Base-by-base conservation (phyloP, 257 asterid genomes). In the Nemophila menziesii region DNA sequence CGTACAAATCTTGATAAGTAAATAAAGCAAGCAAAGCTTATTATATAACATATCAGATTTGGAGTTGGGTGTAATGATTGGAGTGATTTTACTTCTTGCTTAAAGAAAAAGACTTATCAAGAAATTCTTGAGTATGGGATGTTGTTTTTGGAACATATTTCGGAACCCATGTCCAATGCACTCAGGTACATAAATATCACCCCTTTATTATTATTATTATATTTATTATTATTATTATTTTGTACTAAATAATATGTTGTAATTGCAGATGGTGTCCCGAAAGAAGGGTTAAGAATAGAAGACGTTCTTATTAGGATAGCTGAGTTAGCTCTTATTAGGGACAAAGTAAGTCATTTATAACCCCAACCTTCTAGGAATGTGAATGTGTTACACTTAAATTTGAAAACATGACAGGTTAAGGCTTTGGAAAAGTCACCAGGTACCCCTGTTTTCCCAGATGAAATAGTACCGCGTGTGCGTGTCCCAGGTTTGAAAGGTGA, bases 231-330 rank as follows among this genome's bases (percentile, higher is more conserved):
- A 26, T 62, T 51, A 50, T 57, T 51, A 24, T 51, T 44, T 54
- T n/a, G n/a, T n/a, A 56, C 27, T 61, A 22, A 34, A 8, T 41
- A 19, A 22, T 47, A 47, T 54, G 23, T 47, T 49, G 61, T 53
- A 51, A 44, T 57, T 70, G 73, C 79, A 89, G 97, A 84, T 72
- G 95, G 95, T 70, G 97, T 89, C 43, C 97, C 97, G 26, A 89
- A 89, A 75, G 97, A 83, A 68, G 97, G 97, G 55, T 65, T 89
- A 16, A 61, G 95, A 62, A 77, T 78, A 64, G 74, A 65, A 45
- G 97, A 89, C 58, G 92, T 89, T 23, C 98, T 84, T 49, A 85
- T 76, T 48, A 78, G 96, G 67, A 70, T 84, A 42, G 94, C 85
- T 22, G 68, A 73, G 29, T 58, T 89, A 48, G 54, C 70, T 59